Percentiles rank a stretch among this genome's conserved stretches.
phyloP scores from a whole-genome alignment of 257 asterid genomes.

The Jasminum sambac region DNA sequence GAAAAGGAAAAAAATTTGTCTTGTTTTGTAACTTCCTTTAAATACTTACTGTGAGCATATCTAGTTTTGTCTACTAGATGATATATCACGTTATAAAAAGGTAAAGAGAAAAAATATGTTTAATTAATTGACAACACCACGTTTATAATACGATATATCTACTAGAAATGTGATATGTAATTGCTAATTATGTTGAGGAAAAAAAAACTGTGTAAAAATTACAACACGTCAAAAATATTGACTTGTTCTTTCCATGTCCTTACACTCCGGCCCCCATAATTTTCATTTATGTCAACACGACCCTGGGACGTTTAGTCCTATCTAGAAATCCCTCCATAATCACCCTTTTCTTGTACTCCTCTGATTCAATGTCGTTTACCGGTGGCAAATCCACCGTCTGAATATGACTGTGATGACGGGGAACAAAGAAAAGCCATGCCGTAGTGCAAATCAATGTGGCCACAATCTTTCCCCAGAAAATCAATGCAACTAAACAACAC shows the following conservation, averaged over 20 bases:
- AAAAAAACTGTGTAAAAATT: no score
- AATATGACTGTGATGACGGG: slow-evolving; percentile 26
- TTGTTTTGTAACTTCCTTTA: no score
- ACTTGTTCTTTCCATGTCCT: background rate
- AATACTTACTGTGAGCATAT: no score
- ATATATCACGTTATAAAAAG: no score
- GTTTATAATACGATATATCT: no score
- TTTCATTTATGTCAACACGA: slow-evolving; percentile 1
- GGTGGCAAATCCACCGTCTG: background rate
- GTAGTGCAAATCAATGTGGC: slow-evolving; percentile 60
- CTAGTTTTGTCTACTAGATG: no score
- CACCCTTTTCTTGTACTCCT: slow-evolving; percentile 37
- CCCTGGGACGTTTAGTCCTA: slow-evolving; percentile 29
- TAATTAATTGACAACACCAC: no score
- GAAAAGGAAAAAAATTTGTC: no score
- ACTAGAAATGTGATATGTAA: no score
- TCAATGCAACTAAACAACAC: slow-evolving; percentile 45
- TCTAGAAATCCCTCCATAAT: slow-evolving; percentile 41
- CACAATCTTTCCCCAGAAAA: slow-evolving; percentile 54
- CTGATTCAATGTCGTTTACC: slow-evolving; percentile 29
- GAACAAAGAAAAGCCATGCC: slow-evolving; percentile 42
- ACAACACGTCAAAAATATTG: background rate
- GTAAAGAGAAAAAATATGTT: no score
- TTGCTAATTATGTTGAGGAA: background rate
- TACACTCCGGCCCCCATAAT: background rate